Conservation (phyloP, 2,329 filamentous ascomycete species). For the Pezicula rhizophila region DNA sequence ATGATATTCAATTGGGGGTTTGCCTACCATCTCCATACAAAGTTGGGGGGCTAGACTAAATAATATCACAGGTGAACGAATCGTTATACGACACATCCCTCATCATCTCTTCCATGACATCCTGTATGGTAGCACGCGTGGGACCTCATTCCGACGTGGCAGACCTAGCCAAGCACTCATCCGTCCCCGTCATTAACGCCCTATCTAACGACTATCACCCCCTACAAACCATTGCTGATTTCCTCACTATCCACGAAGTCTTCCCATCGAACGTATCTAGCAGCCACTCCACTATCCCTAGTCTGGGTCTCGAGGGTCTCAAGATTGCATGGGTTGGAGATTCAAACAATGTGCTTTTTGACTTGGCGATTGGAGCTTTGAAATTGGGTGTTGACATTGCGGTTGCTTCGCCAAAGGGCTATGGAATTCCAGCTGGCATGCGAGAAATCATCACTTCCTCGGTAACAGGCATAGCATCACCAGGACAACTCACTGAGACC, state of each 20-base stretch:
- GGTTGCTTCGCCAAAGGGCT: conserved; percentile 81
- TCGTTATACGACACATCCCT: conserved; percentile 86
- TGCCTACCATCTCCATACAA: not conserved
- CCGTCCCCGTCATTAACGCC: conserved; percentile 79
- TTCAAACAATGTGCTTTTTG: conserved; percentile 94
- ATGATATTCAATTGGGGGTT: conserved; percentile 89
- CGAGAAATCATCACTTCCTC: conserved; percentile 63
- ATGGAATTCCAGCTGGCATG: conserved; percentile 74
- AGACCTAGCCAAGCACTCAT: conserved; percentile 63
- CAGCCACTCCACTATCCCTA: conserved; percentile 8
- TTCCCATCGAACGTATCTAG: conserved; percentile 44
- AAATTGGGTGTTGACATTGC: conserved; percentile 84
- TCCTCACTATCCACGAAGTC: conserved; percentile 79
- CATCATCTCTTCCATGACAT: conserved; percentile 91
- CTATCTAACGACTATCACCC: conserved; percentile 90
- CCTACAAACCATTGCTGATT: conserved; percentile 89
- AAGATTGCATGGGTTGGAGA: conserved; percentile 97
- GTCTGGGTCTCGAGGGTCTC: conserved; percentile 68
- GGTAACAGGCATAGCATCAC: conserved; percentile 46
- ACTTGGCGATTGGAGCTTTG: conserved; percentile 78
- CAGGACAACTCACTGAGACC: conserved; percentile 69
- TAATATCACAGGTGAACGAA: conserved; percentile 59
- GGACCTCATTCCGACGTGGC: conserved; percentile 71
- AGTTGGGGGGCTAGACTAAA: not conserved
- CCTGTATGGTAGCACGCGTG: conserved; percentile 75